A percentile compares a stretch with the other conserved stretches of the same genome.
Conservation (phyloP, 257 asterid genomes). For the Solanum chilense region DNA sequence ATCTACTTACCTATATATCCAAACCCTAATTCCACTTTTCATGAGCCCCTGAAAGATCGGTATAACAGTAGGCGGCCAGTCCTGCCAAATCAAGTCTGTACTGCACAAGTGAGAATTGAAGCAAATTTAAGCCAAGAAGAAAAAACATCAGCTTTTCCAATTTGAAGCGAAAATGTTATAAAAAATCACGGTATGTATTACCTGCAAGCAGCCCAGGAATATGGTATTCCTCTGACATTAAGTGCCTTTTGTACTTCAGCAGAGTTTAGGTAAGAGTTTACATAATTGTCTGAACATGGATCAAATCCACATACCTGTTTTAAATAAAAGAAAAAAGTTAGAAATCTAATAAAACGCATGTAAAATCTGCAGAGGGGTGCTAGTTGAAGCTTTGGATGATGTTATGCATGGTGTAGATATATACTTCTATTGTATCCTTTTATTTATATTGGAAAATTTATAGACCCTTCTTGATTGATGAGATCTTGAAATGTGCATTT, state of each 20-base stretch:
- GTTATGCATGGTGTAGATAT: neutral
- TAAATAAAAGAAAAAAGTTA: neutral
- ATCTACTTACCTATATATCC: constrained; percentile 35
- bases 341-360: neutral
- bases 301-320: constrained; percentile 29
- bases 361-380: neutral
- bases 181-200: neutral
- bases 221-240: constrained; percentile 30
- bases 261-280: constrained; percentile 25
- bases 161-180: neutral
- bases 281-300: constrained; percentile 42
- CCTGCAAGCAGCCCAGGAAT: constrained; percentile 46
- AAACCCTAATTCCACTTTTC: constrained; percentile 39
- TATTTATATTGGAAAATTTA: neutral
- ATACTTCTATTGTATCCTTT: neutral
- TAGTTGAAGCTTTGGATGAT: neutral
- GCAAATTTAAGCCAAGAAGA: neutral
- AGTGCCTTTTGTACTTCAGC: constrained; percentile 41
- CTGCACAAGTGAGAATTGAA: constrained; percentile 1
- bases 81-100: constrained; percentile 11
- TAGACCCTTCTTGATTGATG: neutral
- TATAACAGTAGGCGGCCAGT: constrained; percentile 29
- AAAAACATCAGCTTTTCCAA: neutral
- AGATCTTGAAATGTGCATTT: neutral
- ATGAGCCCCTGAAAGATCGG: constrained; percentile 37